Evolutionary conservation across 116 monocot genomes (phyloP).

Genomic region (Posidonia oceanica): DNA sequence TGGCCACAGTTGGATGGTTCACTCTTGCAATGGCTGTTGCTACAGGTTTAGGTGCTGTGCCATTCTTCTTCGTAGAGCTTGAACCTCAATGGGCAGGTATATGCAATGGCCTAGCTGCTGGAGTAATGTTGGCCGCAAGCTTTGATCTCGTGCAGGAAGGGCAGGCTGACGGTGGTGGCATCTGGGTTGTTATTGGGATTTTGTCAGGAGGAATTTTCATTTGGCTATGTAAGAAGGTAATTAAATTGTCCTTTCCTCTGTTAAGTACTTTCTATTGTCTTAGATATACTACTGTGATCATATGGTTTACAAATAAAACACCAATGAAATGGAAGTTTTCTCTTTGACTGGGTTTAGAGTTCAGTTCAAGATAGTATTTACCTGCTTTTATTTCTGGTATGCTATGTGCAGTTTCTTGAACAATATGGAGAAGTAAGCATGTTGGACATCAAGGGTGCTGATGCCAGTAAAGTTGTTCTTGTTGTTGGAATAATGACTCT

Average conservation of each 20-base stretch:
- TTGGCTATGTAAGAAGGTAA: slow-evolving; percentile 95
- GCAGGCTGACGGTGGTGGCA: slow-evolving; percentile 57
- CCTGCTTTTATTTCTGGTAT: too few species aligned
- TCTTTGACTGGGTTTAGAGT: background rate
- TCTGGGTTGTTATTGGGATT: slow-evolving; percentile 80
- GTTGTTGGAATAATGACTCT: slow-evolving; percentile 99
- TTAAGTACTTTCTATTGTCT: too few species aligned
- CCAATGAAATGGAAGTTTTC: too few species aligned
- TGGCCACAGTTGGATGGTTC: slow-evolving; percentile 66
- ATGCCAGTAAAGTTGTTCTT: slow-evolving; percentile 88
- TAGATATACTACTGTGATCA: too few species aligned
- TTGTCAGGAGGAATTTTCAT: slow-evolving; percentile 80
- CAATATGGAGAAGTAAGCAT: slow-evolving; percentile 94
- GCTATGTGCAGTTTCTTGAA: slow-evolving; percentile 62
- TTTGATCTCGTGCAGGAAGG: slow-evolving; percentile 99
- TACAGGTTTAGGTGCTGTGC: slow-evolving; percentile 83
- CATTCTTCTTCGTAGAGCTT: slow-evolving; percentile 93
- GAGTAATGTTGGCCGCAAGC: slow-evolving; percentile 97
- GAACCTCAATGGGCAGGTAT: slow-evolving; percentile 89
- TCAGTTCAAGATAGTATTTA: background rate
- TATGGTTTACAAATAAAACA: too few species aligned
- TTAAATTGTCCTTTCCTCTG: background rate
- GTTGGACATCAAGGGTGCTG: slow-evolving; percentile 98
- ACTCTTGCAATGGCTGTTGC: slow-evolving; percentile 97
- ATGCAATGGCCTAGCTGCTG: slow-evolving; percentile 95